Base-by-base conservation (phyloP, 2,329 filamentous ascomycete species). In the Xylaria sp. region DNA sequence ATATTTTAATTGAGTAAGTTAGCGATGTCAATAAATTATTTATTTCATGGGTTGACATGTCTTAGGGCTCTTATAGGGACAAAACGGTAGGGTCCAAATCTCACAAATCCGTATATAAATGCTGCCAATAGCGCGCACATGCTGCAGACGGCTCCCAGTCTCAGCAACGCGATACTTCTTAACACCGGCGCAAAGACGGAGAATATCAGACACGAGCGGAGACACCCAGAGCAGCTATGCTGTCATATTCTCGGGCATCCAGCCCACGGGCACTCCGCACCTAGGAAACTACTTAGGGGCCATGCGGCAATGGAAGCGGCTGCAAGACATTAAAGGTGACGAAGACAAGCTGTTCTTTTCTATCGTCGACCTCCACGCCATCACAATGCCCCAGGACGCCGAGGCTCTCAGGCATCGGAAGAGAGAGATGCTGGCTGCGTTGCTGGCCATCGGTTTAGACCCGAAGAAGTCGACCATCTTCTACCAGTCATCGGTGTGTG, bases 211-310 rank as follows among this genome's bases (percentile, higher is more conserved):
- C 47, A 3, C 14, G 4, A 36, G 34, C 42, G 47, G 12, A 42
- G 14, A 21, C 21, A 59, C 19, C 24, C 50, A 54, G 21, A 47
- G 39, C 12, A 58, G 61, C 7, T 56, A 71, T 69, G 70, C 69
- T 3, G 85, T 91, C 67, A 88, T 98, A 75, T 98, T 99, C 84
- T 98, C 96, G 3, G 96, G 94, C 61, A 99, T 99, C 74, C 96
- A 99, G 80, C 96, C 96, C 19, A 99, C 96, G 0, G 96, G 95
- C 42, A 86, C 97, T 27, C 96, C 96, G 14, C 96, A 99, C 79
- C 83, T 99, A 34, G 96, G 96, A 64, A 99, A 99, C 82, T 99
- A 98, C 80, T 86, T 97, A 11, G 96, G 96, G 30, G 96, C 96
- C 17, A 83, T 99, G 64, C 88, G 89, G 59, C 89, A 93, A 84